Percentiles rank a stretch among this genome's conserved stretches.
Conservation (phyloP, 2,329 filamentous ascomycete species). For the Tolypocladium inflatum region DNA sequence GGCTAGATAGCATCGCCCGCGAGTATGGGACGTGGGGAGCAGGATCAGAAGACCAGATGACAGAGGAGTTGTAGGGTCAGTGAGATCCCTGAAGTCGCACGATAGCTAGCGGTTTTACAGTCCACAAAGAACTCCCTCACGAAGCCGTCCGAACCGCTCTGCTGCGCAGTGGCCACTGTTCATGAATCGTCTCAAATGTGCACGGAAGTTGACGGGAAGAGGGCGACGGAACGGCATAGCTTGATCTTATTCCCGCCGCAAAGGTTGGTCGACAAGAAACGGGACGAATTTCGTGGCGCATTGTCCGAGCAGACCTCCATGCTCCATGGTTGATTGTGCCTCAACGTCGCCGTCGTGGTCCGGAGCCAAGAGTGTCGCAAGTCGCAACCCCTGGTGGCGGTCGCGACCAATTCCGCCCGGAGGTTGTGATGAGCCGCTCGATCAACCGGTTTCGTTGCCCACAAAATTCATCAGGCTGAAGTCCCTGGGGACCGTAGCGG, state of each 20-base stretch:
- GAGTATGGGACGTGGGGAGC: constrained; percentile 14
- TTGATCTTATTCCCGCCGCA: neutral
- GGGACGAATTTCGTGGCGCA: neutral
- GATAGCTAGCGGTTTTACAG: neutral
- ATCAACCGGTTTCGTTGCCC: neutral
- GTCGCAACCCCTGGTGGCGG: neutral
- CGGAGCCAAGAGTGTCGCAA: neutral
- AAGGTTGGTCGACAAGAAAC: neutral
- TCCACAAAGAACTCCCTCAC: neutral
- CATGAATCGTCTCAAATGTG: neutral
- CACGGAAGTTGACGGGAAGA: neutral
- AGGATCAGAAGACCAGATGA: constrained; percentile 11
- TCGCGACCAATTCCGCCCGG: neutral
- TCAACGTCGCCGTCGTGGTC: neutral
- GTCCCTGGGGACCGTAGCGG: neutral
- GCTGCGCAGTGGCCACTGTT: neutral
- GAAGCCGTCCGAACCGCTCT: neutral
- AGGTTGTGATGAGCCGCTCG: neutral
- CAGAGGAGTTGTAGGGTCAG: constrained; percentile 18
- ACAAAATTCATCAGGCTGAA: neutral
- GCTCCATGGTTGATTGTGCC: neutral
- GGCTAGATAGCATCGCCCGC: constrained; percentile 54
- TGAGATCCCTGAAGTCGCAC: neutral
- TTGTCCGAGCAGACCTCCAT: neutral
- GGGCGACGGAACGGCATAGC: neutral